A percentile compares a stretch with the other conserved stretches of the same genome.
phyloP scores from a whole-genome alignment of 2,329 filamentous ascomycete species.

The Penicillium rolfsii region DNA sequence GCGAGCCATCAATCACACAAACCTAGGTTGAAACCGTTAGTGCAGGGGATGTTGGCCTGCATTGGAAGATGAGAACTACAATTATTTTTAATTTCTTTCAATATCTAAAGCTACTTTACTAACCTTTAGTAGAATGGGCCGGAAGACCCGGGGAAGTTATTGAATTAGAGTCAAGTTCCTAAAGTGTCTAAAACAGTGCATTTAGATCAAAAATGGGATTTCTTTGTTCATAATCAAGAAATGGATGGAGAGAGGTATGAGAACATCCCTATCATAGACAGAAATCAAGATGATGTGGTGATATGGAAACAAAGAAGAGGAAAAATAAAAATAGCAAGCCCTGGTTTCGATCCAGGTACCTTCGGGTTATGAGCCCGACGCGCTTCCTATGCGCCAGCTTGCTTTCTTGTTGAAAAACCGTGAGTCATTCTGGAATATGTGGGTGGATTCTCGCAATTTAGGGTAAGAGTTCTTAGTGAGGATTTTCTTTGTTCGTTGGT shows the following conservation, averaged over 20 bases:
- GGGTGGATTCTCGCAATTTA: neutral
- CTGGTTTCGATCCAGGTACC: slow-evolving; percentile 14
- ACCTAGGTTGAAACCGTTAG: neutral
- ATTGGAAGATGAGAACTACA: neutral
- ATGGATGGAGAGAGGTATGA: neutral
- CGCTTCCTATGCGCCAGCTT: slow-evolving; percentile 15
- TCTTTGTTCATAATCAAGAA: neutral
- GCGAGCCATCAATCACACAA: neutral
- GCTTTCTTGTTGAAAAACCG: neutral
- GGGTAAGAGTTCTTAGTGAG: neutral
- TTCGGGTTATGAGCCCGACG: slow-evolving; percentile 15
- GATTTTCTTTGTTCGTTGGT: neutral
- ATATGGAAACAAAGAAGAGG: neutral
- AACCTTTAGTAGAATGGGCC: neutral
- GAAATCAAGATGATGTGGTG: neutral
- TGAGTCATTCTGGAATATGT: neutral
- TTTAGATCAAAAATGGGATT: too few species aligned
- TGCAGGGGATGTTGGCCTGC: neutral
- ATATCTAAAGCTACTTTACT: neutral
- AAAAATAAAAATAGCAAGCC: slow-evolving; percentile 11
- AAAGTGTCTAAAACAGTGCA: neutral
- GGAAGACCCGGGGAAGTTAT: neutral
- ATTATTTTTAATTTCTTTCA: neutral
- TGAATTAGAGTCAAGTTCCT: neutral
- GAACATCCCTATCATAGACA: neutral